Base-by-base conservation (phyloP, 2,329 filamentous ascomycete genomes). In the Aspergillus cejpii region DNA sequence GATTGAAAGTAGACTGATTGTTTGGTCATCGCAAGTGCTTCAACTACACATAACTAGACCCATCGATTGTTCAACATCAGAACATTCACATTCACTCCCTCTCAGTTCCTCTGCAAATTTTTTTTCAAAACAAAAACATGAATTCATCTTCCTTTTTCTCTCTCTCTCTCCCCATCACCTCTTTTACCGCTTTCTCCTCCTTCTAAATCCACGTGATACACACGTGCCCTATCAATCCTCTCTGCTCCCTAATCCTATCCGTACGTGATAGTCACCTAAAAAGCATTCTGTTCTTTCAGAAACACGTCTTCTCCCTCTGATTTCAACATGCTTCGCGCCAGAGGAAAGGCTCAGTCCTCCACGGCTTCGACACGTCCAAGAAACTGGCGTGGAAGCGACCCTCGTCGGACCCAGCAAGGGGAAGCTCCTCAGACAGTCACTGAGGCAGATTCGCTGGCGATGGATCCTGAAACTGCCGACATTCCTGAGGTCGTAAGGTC, bases 401-500 rank as follows among this genome's bases (percentile, higher is more conserved):
- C 31, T 11, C 14, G 6, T 27, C 36, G 44, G 34, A 24, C 23
- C 23, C 23, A 24, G 23, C 8, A 24, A 24, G 8, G 4, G 23
- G 8, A 5, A 24, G 8, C 23, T 5, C 23, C 23, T 8, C 4
- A 24, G 4, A 24, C 23, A 5, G 5, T 24, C 23, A 4, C 23
- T 24, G 23, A 24, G 8, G 23, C 5, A 24, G 8, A 24, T 24
- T 24, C 23, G 23, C 4, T 8, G 8, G 23, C 8, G 4, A 24
- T 8, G 26, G 41, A 34, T 1, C 26, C 20, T 26, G 40, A 34
- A 20, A 38, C 43, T 5, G 15, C 41, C 15, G 51, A 53, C 3
- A 47, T 54, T 24, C 60, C 60, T 2, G 60, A 63, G 36, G 20
- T 58, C 2, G 28, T 52, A 6, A 48, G 50, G 23, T 54, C 52